These are phyloP conservation scores for Citrus reticulata DNA, from an alignment of 345 rosid species.

Conservation along the genomic window DNA sequence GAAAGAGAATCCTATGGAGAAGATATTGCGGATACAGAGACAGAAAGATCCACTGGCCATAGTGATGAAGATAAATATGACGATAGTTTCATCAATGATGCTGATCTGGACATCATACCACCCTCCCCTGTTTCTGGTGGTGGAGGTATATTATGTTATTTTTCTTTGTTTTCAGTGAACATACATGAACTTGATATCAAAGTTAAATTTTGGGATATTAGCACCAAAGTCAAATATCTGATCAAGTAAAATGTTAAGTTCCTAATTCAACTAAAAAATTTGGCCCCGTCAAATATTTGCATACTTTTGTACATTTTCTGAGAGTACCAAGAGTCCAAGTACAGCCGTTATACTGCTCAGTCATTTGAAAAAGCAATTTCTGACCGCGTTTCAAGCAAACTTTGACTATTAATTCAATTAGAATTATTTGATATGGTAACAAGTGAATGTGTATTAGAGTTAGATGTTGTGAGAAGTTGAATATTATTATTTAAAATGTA, in stretches of 20 bases:
- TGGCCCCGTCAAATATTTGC: too few species aligned
- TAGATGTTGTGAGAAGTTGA: not conserved
- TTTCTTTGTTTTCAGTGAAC: not conserved
- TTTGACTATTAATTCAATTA: not conserved
- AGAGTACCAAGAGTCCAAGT: too few species aligned
- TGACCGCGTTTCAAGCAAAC: not conserved
- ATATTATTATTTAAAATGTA: not conserved
- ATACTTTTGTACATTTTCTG: too few species aligned
- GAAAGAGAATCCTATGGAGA: constrained; percentile 62
- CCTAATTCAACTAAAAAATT: too few species aligned
- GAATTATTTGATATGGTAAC: not conserved
- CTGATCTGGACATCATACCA: constrained; percentile 22
- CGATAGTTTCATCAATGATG: constrained; percentile 73
- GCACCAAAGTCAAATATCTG: too few species aligned
- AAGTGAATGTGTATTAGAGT: not conserved
- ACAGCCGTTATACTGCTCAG: too few species aligned
- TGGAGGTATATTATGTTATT: constrained; percentile 30
- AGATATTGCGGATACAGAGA: constrained; percentile 56
- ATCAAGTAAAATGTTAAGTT: too few species aligned
- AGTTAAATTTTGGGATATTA: too few species aligned
- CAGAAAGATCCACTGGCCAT: constrained; percentile 35
- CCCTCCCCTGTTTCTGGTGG: constrained; percentile 32
- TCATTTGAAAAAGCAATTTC: too few species aligned
- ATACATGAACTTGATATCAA: not conserved
- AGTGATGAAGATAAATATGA: constrained; percentile 53